Evolutionary conservation across 148 eudicot species (phyloP).

Genomic region (Tetragonia tetragonoides): DNA sequence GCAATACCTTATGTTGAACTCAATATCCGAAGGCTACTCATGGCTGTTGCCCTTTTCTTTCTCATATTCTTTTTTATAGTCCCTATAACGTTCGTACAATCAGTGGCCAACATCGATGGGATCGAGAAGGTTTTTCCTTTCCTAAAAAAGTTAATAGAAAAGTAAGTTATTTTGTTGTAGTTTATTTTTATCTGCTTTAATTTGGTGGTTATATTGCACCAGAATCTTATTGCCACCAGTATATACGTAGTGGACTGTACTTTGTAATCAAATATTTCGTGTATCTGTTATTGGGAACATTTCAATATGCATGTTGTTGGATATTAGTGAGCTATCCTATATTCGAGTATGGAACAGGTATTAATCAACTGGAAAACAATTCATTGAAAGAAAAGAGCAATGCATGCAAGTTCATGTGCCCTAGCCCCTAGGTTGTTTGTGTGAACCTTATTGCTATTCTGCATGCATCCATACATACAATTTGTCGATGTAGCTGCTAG

Average conservation of each 20-base stretch:
- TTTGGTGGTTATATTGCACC: neutral
- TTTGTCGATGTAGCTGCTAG: no score
- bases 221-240: neutral
- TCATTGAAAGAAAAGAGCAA: no score
- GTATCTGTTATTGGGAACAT: neutral
- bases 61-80: slow-evolving; percentile 92
- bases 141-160: slow-evolving; percentile 48
- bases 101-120: slow-evolving; percentile 85
- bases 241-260: neutral
- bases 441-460: neutral
- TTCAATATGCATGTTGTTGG: neutral
- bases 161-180: slow-evolving; percentile 44
- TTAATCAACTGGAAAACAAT: no score
- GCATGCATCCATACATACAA: no score
- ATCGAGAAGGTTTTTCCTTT: slow-evolving; percentile 85
- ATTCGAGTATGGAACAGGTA: neutral
- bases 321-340: neutral
- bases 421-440: neutral
- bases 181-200: neutral
- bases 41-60: slow-evolving; percentile 76
- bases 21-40: slow-evolving; percentile 59
- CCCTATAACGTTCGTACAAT: slow-evolving; percentile 89
- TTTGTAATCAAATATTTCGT: neutral
- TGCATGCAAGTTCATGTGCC: neutral
- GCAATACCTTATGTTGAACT: slow-evolving; percentile 84